phyloP scores from a whole-genome alignment of 306 rosid species.

The Senna siamea region DNA sequence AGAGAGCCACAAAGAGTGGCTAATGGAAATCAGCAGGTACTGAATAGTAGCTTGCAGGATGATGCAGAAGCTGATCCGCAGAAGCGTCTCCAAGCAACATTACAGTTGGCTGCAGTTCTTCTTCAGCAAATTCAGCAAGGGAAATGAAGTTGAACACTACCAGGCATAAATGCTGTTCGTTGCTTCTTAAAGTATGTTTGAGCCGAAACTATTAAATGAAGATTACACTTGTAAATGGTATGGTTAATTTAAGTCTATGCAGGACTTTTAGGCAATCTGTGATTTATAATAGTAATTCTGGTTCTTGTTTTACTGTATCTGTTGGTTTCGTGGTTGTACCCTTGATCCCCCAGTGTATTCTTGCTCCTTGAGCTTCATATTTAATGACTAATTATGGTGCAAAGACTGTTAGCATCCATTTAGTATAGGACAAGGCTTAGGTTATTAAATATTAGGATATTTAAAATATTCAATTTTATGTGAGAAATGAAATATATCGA shows the following conservation, averaged over 20 bases:
- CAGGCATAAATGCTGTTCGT: slow-evolving; percentile 6
- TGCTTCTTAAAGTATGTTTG: slow-evolving; percentile 4
- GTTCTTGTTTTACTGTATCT: slow-evolving; percentile 6
- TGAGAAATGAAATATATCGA: too few species aligned
- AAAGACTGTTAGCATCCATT: background rate
- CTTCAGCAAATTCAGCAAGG: slow-evolving; percentile 95
- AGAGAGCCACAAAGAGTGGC: slow-evolving; percentile 64
- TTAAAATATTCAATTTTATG: too few species aligned
- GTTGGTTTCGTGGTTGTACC: background rate
- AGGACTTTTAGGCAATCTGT: slow-evolving; percentile 21
- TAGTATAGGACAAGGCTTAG: too few species aligned
- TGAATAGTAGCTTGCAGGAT: slow-evolving; percentile 47
- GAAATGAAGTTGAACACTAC: slow-evolving; percentile 60
- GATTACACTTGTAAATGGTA: slow-evolving; percentile 26
- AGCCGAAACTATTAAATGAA: background rate
- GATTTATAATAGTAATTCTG: slow-evolving; percentile 23
- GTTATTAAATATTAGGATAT: too few species aligned
- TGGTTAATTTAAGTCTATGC: slow-evolving; percentile 25
- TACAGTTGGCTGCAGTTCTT: slow-evolving; percentile 92
- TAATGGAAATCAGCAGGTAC: slow-evolving; percentile 56
- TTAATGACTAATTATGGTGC: background rate
- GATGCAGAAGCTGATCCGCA: slow-evolving; percentile 81
- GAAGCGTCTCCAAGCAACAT: slow-evolving; percentile 88
- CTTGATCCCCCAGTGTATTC: background rate
- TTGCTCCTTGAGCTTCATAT: background rate